These are phyloP conservation scores for Aspergillus viridinutans DNA, from an alignment of 2,329 filamentous ascomycete genomes.

Conservation along the genomic window DNA sequence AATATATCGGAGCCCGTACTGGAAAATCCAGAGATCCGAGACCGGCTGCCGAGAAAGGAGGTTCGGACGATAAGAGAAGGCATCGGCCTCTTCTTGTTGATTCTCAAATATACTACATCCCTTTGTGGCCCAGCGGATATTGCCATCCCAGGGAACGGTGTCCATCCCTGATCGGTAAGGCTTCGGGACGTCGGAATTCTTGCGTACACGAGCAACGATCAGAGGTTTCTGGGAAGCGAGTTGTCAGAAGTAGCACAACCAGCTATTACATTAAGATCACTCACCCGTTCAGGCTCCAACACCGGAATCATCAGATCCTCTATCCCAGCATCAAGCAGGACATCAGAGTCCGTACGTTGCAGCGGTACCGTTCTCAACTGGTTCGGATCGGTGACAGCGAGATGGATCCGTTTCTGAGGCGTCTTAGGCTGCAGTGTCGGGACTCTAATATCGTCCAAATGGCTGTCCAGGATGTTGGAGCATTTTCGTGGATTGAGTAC, in stretches of 20 bases:
- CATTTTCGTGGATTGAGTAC: background rate
- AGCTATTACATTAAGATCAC: background rate
- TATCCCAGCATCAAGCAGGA: constrained; percentile 8
- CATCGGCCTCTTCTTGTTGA: constrained; percentile 16
- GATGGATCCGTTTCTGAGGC: background rate
- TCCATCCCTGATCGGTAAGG: background rate
- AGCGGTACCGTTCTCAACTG: background rate
- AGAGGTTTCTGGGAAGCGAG: background rate
- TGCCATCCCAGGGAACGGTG: constrained; percentile 18
- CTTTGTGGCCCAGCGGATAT: constrained; percentile 17
- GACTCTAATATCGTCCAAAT: constrained; percentile 16
- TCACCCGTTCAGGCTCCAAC: constrained; percentile 12
- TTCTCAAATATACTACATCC: constrained; percentile 20
- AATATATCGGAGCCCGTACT: constrained; percentile 30
- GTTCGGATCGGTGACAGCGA: background rate
- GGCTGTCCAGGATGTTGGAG: constrained; percentile 11
- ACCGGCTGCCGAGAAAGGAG: constrained; percentile 3
- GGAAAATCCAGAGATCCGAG: constrained; percentile 22
- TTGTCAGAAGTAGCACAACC: background rate
- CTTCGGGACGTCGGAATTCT: background rate
- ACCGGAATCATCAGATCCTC: constrained; percentile 11
- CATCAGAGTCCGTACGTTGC: background rate
- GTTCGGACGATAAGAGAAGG: constrained; percentile 9
- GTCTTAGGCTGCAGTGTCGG: constrained; percentile 9
- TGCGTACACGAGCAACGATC: background rate